Conservation (phyloP, 2,329 filamentous ascomycete genomes). For the Shiraia sp. region DNA sequence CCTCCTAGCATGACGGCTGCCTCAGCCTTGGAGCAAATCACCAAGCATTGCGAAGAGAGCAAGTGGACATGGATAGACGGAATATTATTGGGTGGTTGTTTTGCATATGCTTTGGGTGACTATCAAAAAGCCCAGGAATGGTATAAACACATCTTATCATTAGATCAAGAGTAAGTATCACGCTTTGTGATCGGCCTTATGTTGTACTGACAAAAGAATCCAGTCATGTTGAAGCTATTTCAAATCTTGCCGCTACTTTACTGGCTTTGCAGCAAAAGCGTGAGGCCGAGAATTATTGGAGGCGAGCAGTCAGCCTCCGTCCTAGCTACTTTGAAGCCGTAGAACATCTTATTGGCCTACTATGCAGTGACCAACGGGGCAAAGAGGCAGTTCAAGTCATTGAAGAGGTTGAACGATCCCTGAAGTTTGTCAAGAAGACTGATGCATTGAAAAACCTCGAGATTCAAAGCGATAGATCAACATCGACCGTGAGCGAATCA, state of each 20-base stretch:
- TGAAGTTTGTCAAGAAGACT: constrained; percentile 57
- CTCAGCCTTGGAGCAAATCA: constrained; percentile 43
- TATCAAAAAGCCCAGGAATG: constrained; percentile 77
- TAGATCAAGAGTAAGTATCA: constrained; percentile 57
- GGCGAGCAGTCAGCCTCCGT: constrained; percentile 76
- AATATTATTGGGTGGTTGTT: constrained; percentile 85
- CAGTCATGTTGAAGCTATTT: constrained; percentile 89
- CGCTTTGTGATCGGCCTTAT: constrained; percentile 3
- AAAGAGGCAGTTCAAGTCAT: constrained; percentile 88
- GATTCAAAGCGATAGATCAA: constrained; percentile 62
- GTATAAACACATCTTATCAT: constrained; percentile 69
- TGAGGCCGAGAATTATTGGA: constrained; percentile 87
- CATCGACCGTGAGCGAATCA: constrained; percentile 60
- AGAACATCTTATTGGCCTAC: constrained; percentile 86
- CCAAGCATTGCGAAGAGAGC: constrained; percentile 45
- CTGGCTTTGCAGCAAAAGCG: constrained; percentile 79
- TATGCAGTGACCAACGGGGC: constrained; percentile 80
- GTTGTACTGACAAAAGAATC: constrained; percentile 13
- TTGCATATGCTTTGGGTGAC: constrained; percentile 86
- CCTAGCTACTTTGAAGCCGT: constrained; percentile 93
- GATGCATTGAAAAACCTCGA: constrained; percentile 56
- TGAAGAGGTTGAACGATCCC: constrained; percentile 75
- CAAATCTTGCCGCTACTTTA: constrained; percentile 87
- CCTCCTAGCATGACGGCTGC: constrained; percentile 42
- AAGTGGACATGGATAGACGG: constrained; percentile 78